Percentiles rank a stretch among this genome's conserved stretches.
These are phyloP conservation scores for Mycogone perniciosa DNA, from an alignment of 2,329 filamentous ascomycete genomes.

Conservation along the genomic window DNA sequence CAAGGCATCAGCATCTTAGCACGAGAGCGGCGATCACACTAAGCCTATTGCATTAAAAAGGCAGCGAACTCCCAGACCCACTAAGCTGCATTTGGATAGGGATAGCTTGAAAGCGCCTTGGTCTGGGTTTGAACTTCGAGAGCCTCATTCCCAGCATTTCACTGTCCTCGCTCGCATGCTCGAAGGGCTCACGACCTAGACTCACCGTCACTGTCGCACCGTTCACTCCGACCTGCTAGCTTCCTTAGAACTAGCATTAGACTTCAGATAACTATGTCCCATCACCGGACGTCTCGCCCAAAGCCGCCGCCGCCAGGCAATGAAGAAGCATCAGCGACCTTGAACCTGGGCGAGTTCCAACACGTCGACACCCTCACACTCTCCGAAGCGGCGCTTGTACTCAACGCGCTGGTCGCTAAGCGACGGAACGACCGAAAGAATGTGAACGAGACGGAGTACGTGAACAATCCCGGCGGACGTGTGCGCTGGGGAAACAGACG, in stretches of 20 bases:
- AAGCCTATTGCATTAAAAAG: background rate
- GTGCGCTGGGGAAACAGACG: background rate
- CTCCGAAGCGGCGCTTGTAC: constrained; percentile 84
- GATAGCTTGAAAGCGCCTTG: too few species aligned
- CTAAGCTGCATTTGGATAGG: background rate
- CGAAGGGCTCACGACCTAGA: too few species aligned
- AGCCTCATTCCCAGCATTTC: too few species aligned
- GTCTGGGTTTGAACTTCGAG: too few species aligned
- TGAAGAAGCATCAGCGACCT: constrained; percentile 75
- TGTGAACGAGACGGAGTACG: constrained; percentile 77
- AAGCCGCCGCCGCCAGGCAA: constrained; percentile 68
- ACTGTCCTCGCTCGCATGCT: too few species aligned
- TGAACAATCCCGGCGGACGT: constrained; percentile 12
- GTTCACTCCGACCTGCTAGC: background rate
- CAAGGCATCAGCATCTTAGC: too few species aligned
- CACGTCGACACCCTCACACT: constrained; percentile 86
- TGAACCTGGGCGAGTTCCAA: constrained; percentile 90
- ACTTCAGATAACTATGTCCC: constrained; percentile 2
- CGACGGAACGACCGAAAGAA: constrained; percentile 74
- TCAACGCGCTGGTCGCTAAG: constrained; percentile 81
- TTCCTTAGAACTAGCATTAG: background rate
- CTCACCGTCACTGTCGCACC: background rate
- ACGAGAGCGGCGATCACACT: background rate
- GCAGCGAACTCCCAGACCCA: background rate
- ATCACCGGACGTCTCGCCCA: constrained; percentile 49